A percentile compares a stretch with the other conserved stretches of the same genome.
phyloP scores from a whole-genome alignment of 371 early-diverging fungal species.

The Blakeslea trispora region DNA sequence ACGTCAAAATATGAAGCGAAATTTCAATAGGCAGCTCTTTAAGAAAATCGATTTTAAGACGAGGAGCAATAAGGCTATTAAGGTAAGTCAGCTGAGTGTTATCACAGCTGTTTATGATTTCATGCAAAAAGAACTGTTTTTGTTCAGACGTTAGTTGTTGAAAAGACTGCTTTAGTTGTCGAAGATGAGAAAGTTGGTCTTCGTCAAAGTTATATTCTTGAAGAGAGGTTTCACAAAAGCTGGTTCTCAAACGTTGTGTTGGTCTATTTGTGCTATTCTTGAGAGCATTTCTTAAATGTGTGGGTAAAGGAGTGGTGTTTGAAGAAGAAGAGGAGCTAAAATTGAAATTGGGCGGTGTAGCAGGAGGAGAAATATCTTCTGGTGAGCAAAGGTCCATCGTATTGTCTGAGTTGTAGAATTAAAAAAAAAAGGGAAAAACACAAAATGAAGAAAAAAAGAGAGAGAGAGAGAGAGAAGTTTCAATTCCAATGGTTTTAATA shows the following conservation, averaged over 20 bases:
- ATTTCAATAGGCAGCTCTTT: conserved; percentile 78
- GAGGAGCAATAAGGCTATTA: conserved; percentile 58
- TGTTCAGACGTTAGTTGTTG: conserved; percentile 46
- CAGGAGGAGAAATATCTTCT: conserved; percentile 52
- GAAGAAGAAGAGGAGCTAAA: conserved; percentile 21
- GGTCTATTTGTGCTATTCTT: conserved; percentile 21
- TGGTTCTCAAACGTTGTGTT: conserved; percentile 26
- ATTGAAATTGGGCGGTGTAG: conserved; percentile 48
- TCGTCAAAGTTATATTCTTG: conserved; percentile 34
- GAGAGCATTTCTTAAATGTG: conserved; percentile 12
- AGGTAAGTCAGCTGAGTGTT: conserved; percentile 61
- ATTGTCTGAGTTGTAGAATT: background rate
- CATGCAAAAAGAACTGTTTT: conserved; percentile 44
- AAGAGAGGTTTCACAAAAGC: conserved; percentile 2
- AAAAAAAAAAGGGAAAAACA: background rate
- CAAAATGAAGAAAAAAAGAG: conserved; percentile 2
- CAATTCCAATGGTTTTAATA: background rate
- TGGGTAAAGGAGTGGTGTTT: conserved; percentile 23
- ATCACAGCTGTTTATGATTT: conserved; percentile 59
- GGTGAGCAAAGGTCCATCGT: conserved; percentile 19
- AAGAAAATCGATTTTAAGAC: conserved; percentile 80
- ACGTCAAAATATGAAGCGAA: conserved; percentile 68
- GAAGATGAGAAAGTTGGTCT: conserved; percentile 34
- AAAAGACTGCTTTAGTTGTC: conserved; percentile 44
- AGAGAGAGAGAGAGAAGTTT: background rate